Percentiles rank a stretch among this genome's conserved stretches.
Conservation (phyloP, 2,329 filamentous ascomycete species). For the Penicillium sp. region DNA sequence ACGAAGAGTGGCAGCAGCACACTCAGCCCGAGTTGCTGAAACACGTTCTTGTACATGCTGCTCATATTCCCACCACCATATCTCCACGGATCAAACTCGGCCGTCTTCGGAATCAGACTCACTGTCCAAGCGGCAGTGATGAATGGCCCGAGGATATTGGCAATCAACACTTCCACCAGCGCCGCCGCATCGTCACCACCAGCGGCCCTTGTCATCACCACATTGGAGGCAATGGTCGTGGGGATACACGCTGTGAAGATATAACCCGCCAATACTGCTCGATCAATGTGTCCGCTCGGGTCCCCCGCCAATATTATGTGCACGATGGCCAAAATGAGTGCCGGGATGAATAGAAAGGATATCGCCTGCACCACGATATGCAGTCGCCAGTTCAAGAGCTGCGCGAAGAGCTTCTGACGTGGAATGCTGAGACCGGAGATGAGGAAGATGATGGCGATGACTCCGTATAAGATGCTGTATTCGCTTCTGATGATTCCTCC, state of each 20-base stretch:
- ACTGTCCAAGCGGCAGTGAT: constrained; percentile 61
- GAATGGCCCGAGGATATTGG: constrained; percentile 65
- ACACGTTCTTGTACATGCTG: constrained; percentile 61
- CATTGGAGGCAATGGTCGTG: constrained; percentile 68
- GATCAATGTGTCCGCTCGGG: constrained; percentile 51
- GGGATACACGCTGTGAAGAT: constrained; percentile 64
- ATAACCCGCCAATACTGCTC: constrained; percentile 63
- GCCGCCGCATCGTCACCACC: constrained; percentile 63
- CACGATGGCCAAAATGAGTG: constrained; percentile 55
- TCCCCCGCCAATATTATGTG: constrained; percentile 49
- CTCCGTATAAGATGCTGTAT: constrained; percentile 59
- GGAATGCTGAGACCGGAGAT: constrained; percentile 66
- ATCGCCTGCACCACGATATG: constrained; percentile 64
- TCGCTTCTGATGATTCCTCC: constrained; percentile 40
- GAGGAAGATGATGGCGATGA: constrained; percentile 65
- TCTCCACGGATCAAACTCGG: constrained; percentile 35
- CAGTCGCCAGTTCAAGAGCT: constrained; percentile 63
- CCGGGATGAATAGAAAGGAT: constrained; percentile 63
- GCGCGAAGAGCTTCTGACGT: constrained; percentile 56
- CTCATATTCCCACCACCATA: constrained; percentile 52
- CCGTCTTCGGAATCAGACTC: constrained; percentile 47
- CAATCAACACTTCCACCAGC: constrained; percentile 65
- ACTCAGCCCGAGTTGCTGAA: constrained; percentile 64
- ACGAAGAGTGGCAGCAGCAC: constrained; percentile 61
- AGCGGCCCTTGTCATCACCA: constrained; percentile 67